Evolutionary conservation across 345 rosid species (phyloP).

Genomic region (Ceriops zippeliana): DNA sequence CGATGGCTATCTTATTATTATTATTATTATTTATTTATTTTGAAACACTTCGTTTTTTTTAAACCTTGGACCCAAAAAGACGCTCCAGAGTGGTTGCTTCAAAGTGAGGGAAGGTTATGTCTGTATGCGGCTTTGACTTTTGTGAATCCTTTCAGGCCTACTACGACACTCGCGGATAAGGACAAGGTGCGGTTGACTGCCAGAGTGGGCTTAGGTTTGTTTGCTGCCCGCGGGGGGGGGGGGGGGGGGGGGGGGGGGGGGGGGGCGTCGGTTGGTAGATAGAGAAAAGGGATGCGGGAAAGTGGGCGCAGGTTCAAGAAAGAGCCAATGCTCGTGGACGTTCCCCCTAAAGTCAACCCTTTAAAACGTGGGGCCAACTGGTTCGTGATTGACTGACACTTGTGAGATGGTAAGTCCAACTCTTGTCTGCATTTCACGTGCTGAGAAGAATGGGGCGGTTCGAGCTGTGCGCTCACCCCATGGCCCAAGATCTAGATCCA

Average conservation of each 20-base stretch:
- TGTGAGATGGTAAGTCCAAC: background rate
- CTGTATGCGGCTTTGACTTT: slow-evolving; percentile 66
- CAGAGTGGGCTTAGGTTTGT: slow-evolving; percentile 57
- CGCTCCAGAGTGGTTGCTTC: slow-evolving; percentile 36
- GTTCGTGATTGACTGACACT: slow-evolving; percentile 17
- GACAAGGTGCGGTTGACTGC: slow-evolving; percentile 46
- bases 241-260: too few species aligned
- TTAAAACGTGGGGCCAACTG: slow-evolving; percentile 23
- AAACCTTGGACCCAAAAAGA: background rate
- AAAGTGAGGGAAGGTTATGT: slow-evolving; percentile 50
- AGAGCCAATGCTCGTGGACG: slow-evolving; percentile 21
- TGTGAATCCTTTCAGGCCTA: slow-evolving; percentile 17
- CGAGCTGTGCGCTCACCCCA: slow-evolving; percentile 13
- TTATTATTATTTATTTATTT: background rate
- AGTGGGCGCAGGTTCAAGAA: slow-evolving; percentile 24
- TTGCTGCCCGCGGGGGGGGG: background rate
- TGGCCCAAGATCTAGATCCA: background rate
- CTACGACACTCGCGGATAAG: slow-evolving; percentile 5
- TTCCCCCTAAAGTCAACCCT: slow-evolving; percentile 45
- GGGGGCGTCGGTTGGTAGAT: too few species aligned
- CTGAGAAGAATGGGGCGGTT: slow-evolving; percentile 28
- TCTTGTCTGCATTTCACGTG: slow-evolving; percentile 25
- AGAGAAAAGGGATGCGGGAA: too few species aligned
- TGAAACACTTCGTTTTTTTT: background rate
- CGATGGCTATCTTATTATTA: background rate